phyloP scores from a whole-genome alignment of 2,329 filamentous ascomycete species.

The Basipetospora chlamydospora region DNA sequence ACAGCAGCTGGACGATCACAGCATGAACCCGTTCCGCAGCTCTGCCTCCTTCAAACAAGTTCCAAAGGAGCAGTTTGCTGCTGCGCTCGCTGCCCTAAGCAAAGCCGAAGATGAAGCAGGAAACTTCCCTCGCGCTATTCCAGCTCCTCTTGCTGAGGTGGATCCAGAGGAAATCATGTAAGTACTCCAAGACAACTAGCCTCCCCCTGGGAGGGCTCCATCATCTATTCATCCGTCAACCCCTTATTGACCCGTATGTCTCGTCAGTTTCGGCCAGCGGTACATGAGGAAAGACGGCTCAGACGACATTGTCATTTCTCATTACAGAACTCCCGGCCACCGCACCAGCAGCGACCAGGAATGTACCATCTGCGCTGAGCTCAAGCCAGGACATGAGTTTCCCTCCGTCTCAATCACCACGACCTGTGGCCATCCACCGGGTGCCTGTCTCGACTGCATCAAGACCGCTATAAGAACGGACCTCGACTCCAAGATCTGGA shows the following conservation, averaged over 20 bases:
- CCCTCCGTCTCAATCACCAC: conserved; percentile 18
- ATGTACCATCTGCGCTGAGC: conserved; percentile 22
- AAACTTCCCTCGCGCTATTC: neutral
- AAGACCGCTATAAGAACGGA: conserved; percentile 19
- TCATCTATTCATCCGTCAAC: neutral
- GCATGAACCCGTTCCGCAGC: too few species aligned
- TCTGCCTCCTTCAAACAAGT: too few species aligned
- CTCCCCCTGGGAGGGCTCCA: neutral
- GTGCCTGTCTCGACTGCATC: conserved; percentile 20
- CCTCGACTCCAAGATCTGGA: conserved; percentile 21
- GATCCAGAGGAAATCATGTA: neutral
- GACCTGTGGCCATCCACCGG: conserved; percentile 18
- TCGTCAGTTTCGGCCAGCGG: conserved; percentile 17
- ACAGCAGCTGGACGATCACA: too few species aligned
- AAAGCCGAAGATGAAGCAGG: neutral
- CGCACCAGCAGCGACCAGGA: conserved; percentile 13
- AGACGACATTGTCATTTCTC: conserved; percentile 16
- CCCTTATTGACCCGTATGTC: neutral
- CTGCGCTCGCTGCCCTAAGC: too few species aligned
- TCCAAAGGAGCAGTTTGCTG: neutral
- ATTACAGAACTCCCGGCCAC: conserved; percentile 14
- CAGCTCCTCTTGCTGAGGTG: neutral
- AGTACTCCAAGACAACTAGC: neutral
- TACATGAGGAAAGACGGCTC: conserved; percentile 16
- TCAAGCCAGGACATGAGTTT: conserved; percentile 16